Base-by-base conservation (phyloP, 768 basidiomycete genomes). In the Psilocybe tampanensis region DNA sequence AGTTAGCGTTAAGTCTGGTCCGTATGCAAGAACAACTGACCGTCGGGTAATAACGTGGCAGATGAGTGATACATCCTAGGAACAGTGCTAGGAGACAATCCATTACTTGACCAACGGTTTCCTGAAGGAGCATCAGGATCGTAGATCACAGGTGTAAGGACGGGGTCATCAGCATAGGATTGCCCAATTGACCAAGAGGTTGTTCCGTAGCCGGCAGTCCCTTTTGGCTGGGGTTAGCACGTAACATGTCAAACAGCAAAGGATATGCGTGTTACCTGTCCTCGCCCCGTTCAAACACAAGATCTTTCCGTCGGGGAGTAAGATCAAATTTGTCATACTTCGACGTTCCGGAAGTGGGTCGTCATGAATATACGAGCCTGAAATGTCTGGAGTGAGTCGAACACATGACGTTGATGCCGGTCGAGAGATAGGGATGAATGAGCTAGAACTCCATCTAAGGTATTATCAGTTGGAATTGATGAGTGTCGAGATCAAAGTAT, bases 31-130 rank as follows among this genome's bases (percentile, higher is more conserved):
- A 3, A 29, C n/a, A 18, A 56, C 65, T 1, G 44, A 61, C 86
- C 86, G 64, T 89, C 87, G 21, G 85, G 83, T 18, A 90, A 76
- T 9, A 91, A 75, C 3, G 77, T 79, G 2, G 90, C 90, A 0
- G 80, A 73, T 1, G 89, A 91, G 69, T 92, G 90, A 68, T 92
- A 94, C 80, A 94, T 81, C 44, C 91, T 76, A 21, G 88, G 83
- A 15, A 92, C 74, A 0, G 77, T 80, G 60, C 83, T 85, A 0
- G 81, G 58, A 1, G 74, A 71, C 42, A 92, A 72, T 3, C 84
- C 87, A 9, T 81, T 80, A 41, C 79, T 72, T 8, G 81, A 80
- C 88, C 90, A 92, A 24, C 83, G 77, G 34, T 75, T 68, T 13
- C 88, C 87, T 7, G 74, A 64, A 2, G 86, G 78, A 12, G 83